Evolutionary conservation across 345 rosid species (phyloP), one percentile per base, ranked within the genome.

Genomic region (Eucalyptus regnans): DNA sequence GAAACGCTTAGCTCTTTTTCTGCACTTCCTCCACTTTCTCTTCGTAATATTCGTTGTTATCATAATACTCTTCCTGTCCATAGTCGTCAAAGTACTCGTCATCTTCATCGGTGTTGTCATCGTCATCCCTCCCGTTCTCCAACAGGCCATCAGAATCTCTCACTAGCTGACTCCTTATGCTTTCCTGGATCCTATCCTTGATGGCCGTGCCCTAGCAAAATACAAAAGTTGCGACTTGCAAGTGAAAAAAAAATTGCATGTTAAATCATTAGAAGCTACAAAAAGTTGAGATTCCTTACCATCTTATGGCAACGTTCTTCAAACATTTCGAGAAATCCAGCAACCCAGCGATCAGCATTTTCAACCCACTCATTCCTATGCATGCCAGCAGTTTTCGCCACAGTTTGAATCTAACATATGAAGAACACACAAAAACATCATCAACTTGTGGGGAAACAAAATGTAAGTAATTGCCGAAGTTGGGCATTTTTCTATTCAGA

Each of bases 231-330:
- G 50, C 48, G 9, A 33, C 23, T 43, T 23, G 87, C 48, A 2
- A 50, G 43, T 86, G 43, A 60, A 7, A 51, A 86, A 18, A 54
- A 52, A 86, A 52, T 37, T 37, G 44, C 87, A 22, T 46, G 14
- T 48, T 25, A 66, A 48, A 54, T 49, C 29, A 49, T n/a, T 17
- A 31, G 50, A 16, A 83, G 33, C 44, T 18, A 89, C 49, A 23
- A 18, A 18, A 88, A 41, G 50, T 44, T 66, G 31, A 49, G 58
- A 51, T 85, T 56, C 54, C 96, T 94, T 79, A 97, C 99, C 99
- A 98, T 95, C 92, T 98, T 98, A 91, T 98, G 99, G 90, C 97
- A 98, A 87, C 99, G 95, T 95, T 98, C 99, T 93, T 98, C 99
- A 50, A 98, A 98, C 96, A 97, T 96, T 93, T 97, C 99, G 15